A percentile compares a stretch with the other conserved stretches of the same genome.
phyloP scores from a whole-genome alignment of 768 basidiomycete species.

The Hypsizygus marmoreus region DNA sequence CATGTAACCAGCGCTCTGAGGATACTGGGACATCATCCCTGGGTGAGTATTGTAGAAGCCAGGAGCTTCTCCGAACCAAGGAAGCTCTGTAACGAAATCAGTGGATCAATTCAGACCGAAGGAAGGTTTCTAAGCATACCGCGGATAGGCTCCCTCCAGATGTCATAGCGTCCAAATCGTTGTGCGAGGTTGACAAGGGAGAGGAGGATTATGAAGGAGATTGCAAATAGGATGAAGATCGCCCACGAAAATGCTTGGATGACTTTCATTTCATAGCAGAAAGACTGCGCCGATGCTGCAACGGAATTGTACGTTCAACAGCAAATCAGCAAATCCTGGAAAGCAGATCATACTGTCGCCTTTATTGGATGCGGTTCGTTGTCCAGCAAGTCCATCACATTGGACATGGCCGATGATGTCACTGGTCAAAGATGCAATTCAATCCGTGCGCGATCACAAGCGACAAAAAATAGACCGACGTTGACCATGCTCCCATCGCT shows the following conservation, averaged over 20 bases:
- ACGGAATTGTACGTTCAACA: constrained; percentile 7
- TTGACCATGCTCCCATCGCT: constrained; percentile 79
- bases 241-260: constrained; percentile 81
- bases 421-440: constrained; percentile 33
- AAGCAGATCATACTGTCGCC: constrained; percentile 49
- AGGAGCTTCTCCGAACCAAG: constrained; percentile 76
- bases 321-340: background rate
- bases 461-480: constrained; percentile 50
- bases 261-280: constrained; percentile 81
- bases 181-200: constrained; percentile 58
- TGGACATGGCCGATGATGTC: constrained; percentile 70
- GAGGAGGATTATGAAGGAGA: constrained; percentile 58
- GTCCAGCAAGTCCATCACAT: constrained; percentile 52
- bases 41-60: constrained; percentile 54
- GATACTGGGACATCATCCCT: constrained; percentile 27
- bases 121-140: no score
- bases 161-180: constrained; percentile 50
- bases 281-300: constrained; percentile 56
- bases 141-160: constrained; percentile 62
- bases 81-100: constrained; percentile 51
- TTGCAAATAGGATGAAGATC: constrained; percentile 49
- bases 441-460: background rate
- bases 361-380: constrained; percentile 48
- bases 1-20: no score
- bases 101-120: no score